Evolutionary conservation across 208 protist species (phyloP).

Genomic region (Leishmania gerbilli): DNA sequence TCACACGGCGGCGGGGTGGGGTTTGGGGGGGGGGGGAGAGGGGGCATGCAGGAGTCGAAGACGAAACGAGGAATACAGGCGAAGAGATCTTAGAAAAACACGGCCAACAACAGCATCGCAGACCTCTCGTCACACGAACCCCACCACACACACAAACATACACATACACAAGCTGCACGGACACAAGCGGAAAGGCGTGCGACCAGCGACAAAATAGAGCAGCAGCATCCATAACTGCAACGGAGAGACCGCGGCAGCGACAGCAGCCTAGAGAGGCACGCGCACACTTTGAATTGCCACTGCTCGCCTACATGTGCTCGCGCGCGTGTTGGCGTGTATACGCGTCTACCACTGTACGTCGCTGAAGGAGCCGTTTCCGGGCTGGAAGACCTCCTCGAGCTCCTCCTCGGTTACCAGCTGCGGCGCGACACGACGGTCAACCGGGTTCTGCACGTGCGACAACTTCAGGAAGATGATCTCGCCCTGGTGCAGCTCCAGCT

Average conservation of each 20-base stretch:
- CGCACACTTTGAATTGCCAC: background rate
- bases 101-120: no score
- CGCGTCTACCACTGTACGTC: conserved; percentile 82
- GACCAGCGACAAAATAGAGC: background rate
- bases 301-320: background rate
- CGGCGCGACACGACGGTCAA: conserved; percentile 43
- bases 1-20: no score
- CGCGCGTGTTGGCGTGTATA: background rate
- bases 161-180: background rate
- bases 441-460: conserved; percentile 61
- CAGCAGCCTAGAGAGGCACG: no score
- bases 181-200: background rate
- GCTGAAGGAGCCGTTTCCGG: conserved; percentile 86
- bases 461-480: conserved; percentile 89
- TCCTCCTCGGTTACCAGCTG: conserved; percentile 78
- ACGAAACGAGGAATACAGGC: no score
- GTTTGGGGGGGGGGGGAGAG: no score
- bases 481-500: conserved; percentile 89
- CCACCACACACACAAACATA: background rate
- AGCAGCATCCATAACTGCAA: background rate
- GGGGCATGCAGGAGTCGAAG: no score
- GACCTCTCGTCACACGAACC: no score
- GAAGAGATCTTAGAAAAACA: no score
- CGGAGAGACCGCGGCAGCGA: no score
- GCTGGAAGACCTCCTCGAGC: conserved; percentile 87